Conservation (phyloP, 164 flowering plant species). For the Aristolochia contorta region DNA sequence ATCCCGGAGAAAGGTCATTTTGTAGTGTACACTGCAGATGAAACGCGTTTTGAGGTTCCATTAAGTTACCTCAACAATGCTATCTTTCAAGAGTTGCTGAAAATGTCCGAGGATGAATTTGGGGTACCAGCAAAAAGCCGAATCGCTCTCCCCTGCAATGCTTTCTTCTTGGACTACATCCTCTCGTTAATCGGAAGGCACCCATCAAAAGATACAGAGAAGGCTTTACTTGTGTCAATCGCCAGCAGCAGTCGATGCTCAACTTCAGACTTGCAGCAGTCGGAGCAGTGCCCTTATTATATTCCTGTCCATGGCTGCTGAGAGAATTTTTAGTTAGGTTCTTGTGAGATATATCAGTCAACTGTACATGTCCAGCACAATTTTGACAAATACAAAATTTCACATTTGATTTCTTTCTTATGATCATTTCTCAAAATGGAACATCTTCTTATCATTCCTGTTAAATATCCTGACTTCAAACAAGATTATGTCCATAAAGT, state of each 20-base stretch:
- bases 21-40: conserved; percentile 2
- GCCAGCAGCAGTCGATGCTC: neutral
- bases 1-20: neutral
- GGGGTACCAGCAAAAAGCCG: conserved; percentile 2
- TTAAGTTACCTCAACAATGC: conserved; percentile 1
- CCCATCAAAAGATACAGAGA: neutral
- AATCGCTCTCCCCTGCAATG: conserved; percentile 10
- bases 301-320: conserved; percentile 2
- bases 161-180: conserved; percentile 4
- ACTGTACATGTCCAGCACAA: neutral
- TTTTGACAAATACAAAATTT: neutral
- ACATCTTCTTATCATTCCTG: too few species aligned
- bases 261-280: neutral
- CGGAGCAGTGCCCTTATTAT: neutral
- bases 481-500: too few species aligned
- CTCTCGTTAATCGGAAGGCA: neutral
- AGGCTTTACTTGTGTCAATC: conserved; percentile 1
- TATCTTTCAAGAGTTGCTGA: conserved; percentile 10
- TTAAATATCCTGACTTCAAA: too few species aligned
- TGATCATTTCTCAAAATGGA: too few species aligned
- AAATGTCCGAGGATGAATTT: conserved; percentile 9
- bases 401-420: too few species aligned
- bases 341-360: too few species aligned
- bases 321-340: neutral
- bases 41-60: conserved; percentile 3